A percentile compares a stretch with the other conserved stretches of the same genome.
These are phyloP conservation scores for Ascochyta fabae DNA, from an alignment of 2,329 filamentous ascomycete genomes.

Conservation along the genomic window DNA sequence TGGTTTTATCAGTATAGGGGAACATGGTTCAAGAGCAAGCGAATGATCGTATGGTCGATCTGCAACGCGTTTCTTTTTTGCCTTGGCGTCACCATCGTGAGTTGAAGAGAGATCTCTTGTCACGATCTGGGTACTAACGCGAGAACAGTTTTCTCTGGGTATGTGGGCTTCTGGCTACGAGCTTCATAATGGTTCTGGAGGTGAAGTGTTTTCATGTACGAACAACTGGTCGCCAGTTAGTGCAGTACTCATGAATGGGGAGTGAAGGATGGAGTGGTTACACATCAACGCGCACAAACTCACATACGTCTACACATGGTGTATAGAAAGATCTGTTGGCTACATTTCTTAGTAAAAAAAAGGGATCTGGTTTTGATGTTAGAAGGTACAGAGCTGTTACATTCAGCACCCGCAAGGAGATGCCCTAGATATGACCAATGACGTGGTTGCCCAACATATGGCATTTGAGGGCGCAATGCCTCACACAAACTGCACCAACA, in stretches of 20 bases:
- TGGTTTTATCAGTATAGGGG: slow-evolving; percentile 58
- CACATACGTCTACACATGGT: not conserved
- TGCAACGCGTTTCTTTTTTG: slow-evolving; percentile 55
- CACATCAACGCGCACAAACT: no score
- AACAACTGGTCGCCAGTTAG: slow-evolving; percentile 38
- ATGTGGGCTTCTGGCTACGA: slow-evolving; percentile 40
- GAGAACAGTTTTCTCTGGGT: slow-evolving; percentile 32
- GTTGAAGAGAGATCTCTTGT: not conserved
- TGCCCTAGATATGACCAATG: no score
- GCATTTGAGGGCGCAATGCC: no score
- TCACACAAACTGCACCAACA: no score
- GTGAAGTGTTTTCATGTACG: slow-evolving; percentile 39
- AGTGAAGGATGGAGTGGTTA: not conserved
- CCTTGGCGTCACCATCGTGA: slow-evolving; percentile 40
- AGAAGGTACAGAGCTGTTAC: no score
- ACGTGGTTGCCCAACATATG: no score
- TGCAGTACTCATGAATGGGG: not conserved
- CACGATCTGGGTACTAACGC: not conserved
- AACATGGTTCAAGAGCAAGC: slow-evolving; percentile 44
- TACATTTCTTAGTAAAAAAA: not conserved
- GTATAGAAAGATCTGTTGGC: not conserved
- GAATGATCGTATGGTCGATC: slow-evolving; percentile 54
- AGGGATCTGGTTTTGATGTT: no score
- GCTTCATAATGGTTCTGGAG: slow-evolving; percentile 30
- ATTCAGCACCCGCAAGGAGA: no score